phyloP scores from a whole-genome alignment of 2,329 filamentous ascomycete species.

The Zasmidium cellare region DNA sequence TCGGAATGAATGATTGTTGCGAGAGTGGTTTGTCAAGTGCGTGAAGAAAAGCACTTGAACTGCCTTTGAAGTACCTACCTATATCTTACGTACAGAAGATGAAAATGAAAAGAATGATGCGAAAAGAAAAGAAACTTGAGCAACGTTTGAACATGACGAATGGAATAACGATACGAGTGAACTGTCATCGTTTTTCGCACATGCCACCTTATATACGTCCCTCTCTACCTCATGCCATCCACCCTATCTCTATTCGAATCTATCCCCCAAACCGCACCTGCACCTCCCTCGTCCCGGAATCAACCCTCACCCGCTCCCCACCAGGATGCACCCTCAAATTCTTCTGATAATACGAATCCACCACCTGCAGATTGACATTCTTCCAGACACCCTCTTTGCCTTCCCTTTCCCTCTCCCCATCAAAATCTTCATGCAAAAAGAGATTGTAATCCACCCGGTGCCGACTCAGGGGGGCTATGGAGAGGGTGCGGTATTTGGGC shows the following conservation, averaged over 20 bases:
- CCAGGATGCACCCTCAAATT: conserved; percentile 77
- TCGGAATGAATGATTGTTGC: too few relatives aligned
- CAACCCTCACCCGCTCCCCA: conserved; percentile 65
- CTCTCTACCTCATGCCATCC: too few relatives aligned
- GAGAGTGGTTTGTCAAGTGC: too few relatives aligned
- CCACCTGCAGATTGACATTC: conserved; percentile 70
- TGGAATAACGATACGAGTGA: too few relatives aligned
- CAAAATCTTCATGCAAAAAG: conserved; percentile 55
- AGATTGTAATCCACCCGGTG: conserved; percentile 72
- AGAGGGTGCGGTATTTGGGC: conserved; percentile 74
- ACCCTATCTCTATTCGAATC: neutral
- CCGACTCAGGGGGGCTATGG: conserved; percentile 79
- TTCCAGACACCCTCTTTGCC: conserved; percentile 64
- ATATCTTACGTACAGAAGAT: neutral
- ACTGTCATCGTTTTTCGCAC: too few relatives aligned
- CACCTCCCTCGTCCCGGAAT: conserved; percentile 14
- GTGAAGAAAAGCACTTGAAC: too few relatives aligned
- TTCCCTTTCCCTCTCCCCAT: conserved; percentile 35
- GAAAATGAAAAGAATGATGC: neutral
- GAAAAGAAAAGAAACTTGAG: too few relatives aligned
- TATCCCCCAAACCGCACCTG: conserved; percentile 6
- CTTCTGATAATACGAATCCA: conserved; percentile 93
- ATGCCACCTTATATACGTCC: too few relatives aligned
- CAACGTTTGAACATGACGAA: too few relatives aligned
- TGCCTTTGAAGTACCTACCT: neutral